Base-by-base conservation (phyloP, 192 early-diverging fungal genomes). In the Allomyces arbusculus region DNA sequence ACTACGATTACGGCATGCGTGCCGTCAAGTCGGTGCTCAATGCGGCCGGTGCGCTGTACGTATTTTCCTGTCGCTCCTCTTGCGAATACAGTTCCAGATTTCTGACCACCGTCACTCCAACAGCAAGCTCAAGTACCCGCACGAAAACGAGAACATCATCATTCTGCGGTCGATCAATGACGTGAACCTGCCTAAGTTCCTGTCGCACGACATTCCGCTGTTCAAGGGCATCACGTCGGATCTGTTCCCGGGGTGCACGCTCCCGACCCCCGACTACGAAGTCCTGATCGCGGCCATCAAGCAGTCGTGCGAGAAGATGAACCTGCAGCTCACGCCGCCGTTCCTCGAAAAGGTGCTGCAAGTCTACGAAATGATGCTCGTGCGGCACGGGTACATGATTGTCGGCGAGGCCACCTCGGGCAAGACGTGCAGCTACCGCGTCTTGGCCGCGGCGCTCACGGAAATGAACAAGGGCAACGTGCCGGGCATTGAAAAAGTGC, bases 331-430 rank as follows among this genome's bases (percentile, higher is more conserved):
- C 33, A 89, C 87, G 44, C 82, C 83, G 24, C 75, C 77, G 61
- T 99, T 92, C 94, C 69, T 96, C 72, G 95, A 94, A 61, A 99
- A 99, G 77, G 90, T 94, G 11, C 78, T 97, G 66, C 97, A 99
- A 78, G 79, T 99, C 58, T 91, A 96, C 72, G 91, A 97, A 71
- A 97, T 98, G 68, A 95, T 97, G 75, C 82, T 86, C 64, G 90
- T 99, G 65, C 91, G 95, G 76, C 97, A 99, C 75, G 97, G 97
- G 65, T 69, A 98, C 67, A 99, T 99, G 95, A 88, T 99, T 90
- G 95, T 99, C 1, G 97, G 97, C 43, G 90, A 90, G 12, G 89
- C 97, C 23, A 95, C 95, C 61, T 88, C 88, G 67, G 97, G 97
- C 62, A 99, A 99, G 73, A 87, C 91, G 1, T 74, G 76, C 1